Percentiles rank a stretch among this genome's conserved stretches.
Evolutionary conservation across 2,329 filamentous ascomycete genomes (phyloP).

Genomic region (Arachnopeziza araneosa): DNA sequence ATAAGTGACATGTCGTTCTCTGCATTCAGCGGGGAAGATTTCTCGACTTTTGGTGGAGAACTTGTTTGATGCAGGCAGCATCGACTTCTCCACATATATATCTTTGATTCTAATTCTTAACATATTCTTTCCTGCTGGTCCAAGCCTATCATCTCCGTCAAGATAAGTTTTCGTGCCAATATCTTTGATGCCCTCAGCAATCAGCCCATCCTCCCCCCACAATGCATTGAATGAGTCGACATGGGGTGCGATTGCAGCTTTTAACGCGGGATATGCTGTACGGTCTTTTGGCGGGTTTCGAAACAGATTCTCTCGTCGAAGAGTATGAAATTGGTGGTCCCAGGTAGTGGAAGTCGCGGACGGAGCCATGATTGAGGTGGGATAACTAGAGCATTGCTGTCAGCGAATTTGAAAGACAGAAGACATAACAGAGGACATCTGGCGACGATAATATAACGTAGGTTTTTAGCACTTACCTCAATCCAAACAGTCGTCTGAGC

Average conservation of each 20-base stretch:
- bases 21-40: slow-evolving; percentile 85
- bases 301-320: slow-evolving; percentile 84
- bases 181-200: slow-evolving; percentile 75
- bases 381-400: neutral
- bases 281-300: slow-evolving; percentile 80
- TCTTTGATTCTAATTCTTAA: slow-evolving; percentile 75
- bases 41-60: slow-evolving; percentile 72
- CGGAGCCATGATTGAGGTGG: slow-evolving; percentile 20
- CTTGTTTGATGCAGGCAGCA: slow-evolving; percentile 77
- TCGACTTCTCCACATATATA: slow-evolving; percentile 75
- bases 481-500: neutral
- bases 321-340: slow-evolving; percentile 80
- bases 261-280: slow-evolving; percentile 81
- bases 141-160: slow-evolving; percentile 67
- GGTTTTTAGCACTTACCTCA: neutral
- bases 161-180: slow-evolving; percentile 86
- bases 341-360: slow-evolving; percentile 59
- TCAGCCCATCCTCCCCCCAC: slow-evolving; percentile 65
- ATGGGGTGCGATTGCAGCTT: slow-evolving; percentile 82
- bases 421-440: no score
- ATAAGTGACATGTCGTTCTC: slow-evolving; percentile 90
- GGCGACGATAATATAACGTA: no score
- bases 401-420: no score
- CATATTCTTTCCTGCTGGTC: slow-evolving; percentile 60
- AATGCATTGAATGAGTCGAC: slow-evolving; percentile 93